These are phyloP conservation scores for Anacardium occidentale DNA, from an alignment of 345 rosid species.

Conservation along the genomic window DNA sequence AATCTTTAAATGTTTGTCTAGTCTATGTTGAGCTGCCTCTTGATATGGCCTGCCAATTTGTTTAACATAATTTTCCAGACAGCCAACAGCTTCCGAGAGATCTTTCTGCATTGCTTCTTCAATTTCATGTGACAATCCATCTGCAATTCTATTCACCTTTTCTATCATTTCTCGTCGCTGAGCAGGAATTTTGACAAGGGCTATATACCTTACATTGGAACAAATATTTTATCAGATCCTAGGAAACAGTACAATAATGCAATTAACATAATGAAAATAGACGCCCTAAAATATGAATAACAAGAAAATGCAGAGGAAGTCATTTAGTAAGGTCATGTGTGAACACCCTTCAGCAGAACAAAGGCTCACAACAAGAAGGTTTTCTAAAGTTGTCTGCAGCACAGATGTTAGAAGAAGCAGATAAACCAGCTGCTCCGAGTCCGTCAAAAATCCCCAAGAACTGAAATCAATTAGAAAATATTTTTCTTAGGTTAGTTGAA, in stretches of 20 bases:
- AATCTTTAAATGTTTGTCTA: conserved; percentile 46
- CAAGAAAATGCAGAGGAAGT: background rate
- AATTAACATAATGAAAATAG: background rate
- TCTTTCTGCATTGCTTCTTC: conserved; percentile 94
- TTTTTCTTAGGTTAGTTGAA: conserved; percentile 15
- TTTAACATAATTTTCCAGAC: conserved; percentile 56
- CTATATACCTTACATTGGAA: conserved; percentile 55
- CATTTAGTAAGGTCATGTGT: background rate
- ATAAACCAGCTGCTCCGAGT: conserved; percentile 85
- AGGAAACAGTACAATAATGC: background rate
- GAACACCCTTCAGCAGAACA: conserved; percentile 96
- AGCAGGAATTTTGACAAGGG: conserved; percentile 69
- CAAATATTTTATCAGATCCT: background rate
- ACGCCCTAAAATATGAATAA: background rate
- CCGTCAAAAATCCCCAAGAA: conserved; percentile 83
- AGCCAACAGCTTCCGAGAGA: conserved; percentile 46
- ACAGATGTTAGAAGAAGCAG: conserved; percentile 92
- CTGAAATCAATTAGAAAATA: conserved; percentile 36
- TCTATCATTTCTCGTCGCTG: conserved; percentile 58
- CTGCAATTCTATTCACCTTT: conserved; percentile 64
- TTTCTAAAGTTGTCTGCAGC: conserved; percentile 78
- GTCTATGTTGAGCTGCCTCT: conserved; percentile 70
- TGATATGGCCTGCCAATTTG: conserved; percentile 66
- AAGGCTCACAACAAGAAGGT: conserved; percentile 87
- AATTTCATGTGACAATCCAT: conserved; percentile 65